Evolutionary conservation across 805 yeast species (phyloP), one percentile per base, ranked within the genome.

Genomic region (Zygoascus biomembranicola): DNA sequence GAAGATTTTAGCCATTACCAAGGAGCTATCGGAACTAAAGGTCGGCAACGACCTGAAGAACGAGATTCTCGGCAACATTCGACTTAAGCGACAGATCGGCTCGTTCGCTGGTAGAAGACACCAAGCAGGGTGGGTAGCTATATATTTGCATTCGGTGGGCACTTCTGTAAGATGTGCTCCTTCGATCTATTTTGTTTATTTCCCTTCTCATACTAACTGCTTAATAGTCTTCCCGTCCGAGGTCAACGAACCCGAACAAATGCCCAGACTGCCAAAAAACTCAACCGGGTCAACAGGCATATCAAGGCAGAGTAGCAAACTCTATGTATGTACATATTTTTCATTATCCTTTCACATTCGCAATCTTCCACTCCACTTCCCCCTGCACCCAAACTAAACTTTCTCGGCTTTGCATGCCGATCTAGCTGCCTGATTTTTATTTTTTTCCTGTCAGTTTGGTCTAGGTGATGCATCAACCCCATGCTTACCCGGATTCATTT

Each of bases 201-300:
- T 31, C 8, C 5, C 37, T 13, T n/a, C 4, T 11, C 10, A 8
- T 42, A 11, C 44, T 42, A 16, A 18, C 44, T 42, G 10, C 5
- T 3, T 14, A 37, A 37, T 39, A 49, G 53, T 46, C 57, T 70
- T 35, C 94, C 95, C 18, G 92, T 84, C 26, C 78, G 78, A 67
- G 99, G 99, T 63, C 98, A 94, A 76, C 78, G 85, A 57, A 94
- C 99, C 16, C 82, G 88, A 74, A 87, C 85, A 58, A 94, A 94
- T 67, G 96, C 96, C 35, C 77, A 78, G 66, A 92, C 96, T 26
- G 99, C 98, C 19, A 83, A 82, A 73, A 83, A 81, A 69, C 78
- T 92, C 70, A 92, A 92, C 72, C 82, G 79, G 63, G 69, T 87
- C 50, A 85, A 87, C 58, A 84, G 72, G 19, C 51, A 58, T 10